A percentile compares a stretch with the other conserved stretches of the same genome.
Evolutionary conservation across 108 stramenopile genomes (phyloP).

Genomic region (Fragilaria radians): DNA sequence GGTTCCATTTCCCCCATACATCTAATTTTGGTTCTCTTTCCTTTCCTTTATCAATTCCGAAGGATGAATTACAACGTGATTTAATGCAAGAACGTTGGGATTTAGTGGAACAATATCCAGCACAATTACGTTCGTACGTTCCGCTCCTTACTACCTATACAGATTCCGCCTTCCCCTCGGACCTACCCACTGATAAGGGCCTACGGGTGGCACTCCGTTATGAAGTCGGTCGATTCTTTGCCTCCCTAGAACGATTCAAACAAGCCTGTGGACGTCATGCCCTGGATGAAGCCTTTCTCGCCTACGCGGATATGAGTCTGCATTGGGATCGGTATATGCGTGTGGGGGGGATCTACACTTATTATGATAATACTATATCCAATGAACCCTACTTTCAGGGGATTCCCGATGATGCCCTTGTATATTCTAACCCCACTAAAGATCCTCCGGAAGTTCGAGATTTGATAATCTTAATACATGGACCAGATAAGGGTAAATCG

Average conservation of each 20-base stretch:
- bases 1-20: too few species aligned
- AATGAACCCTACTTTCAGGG: slow-evolving; percentile 60
- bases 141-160: slow-evolving; percentile 81
- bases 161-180: slow-evolving; percentile 75
- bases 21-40: slow-evolving; percentile 5
- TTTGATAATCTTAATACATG: slow-evolving; percentile 62
- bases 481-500: slow-evolving; percentile 77
- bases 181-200: slow-evolving; percentile 69
- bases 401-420: slow-evolving; percentile 45
- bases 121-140: slow-evolving; percentile 71
- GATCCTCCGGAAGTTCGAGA: slow-evolving; percentile 78
- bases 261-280: slow-evolving; percentile 41
- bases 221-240: slow-evolving; percentile 82
- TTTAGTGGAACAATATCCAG: slow-evolving; percentile 62
- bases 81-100: slow-evolving; percentile 89
- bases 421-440: slow-evolving; percentile 72
- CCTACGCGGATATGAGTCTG: slow-evolving; percentile 77
- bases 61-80: slow-evolving; percentile 84
- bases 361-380: slow-evolving; percentile 64
- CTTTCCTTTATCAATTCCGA: background rate
- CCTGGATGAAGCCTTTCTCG: slow-evolving; percentile 70
- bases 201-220: slow-evolving; percentile 77
- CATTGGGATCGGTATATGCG: slow-evolving; percentile 80
- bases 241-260: slow-evolving; percentile 61
- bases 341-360: slow-evolving; percentile 77